These are phyloP conservation scores for Corchorus olitorius DNA, from an alignment of 345 rosid genomes.

Conservation along the genomic window DNA sequence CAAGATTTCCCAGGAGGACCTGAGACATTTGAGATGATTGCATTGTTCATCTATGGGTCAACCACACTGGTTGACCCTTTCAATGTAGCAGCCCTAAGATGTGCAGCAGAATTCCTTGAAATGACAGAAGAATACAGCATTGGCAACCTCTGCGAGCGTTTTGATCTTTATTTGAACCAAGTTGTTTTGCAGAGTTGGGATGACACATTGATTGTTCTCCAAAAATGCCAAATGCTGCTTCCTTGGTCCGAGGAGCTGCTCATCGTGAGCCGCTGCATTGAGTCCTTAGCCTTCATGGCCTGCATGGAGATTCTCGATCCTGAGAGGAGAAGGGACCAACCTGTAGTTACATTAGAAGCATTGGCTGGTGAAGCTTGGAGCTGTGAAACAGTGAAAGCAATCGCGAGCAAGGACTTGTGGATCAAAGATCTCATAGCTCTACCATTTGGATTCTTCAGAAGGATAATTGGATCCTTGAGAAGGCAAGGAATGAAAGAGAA, in stretches of 20 bases:
- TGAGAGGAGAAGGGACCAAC: slow-evolving; percentile 61
- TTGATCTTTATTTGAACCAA: slow-evolving; percentile 75
- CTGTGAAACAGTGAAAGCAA: slow-evolving; percentile 42
- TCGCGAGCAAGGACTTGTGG: slow-evolving; percentile 60
- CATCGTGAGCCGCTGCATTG: slow-evolving; percentile 76
- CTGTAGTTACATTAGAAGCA: slow-evolving; percentile 54
- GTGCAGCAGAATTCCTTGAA: slow-evolving; percentile 79
- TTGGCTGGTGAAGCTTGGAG: slow-evolving; percentile 58
- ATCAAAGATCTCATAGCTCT: slow-evolving; percentile 72
- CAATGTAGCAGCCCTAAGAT: slow-evolving; percentile 65
- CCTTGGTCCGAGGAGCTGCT: slow-evolving; percentile 67
- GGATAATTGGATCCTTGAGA: slow-evolving; percentile 70
- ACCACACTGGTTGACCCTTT: slow-evolving; percentile 65
- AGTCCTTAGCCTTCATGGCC: slow-evolving; percentile 80
- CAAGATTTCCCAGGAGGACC: slow-evolving; percentile 77
- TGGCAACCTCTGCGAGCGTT: slow-evolving; percentile 68
- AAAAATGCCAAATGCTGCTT: slow-evolving; percentile 53
- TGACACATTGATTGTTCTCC: slow-evolving; percentile 70
- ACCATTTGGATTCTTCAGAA: slow-evolving; percentile 67
- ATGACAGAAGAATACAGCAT: slow-evolving; percentile 63
- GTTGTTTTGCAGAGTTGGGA: slow-evolving; percentile 83
- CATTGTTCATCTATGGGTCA: slow-evolving; percentile 66
- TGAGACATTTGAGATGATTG: slow-evolving; percentile 70
- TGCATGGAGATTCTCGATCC: slow-evolving; percentile 95
- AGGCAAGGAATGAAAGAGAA: slow-evolving; percentile 91